Conservation (phyloP, 768 basidiomycete species). For the Boletellus emodensis region DNA sequence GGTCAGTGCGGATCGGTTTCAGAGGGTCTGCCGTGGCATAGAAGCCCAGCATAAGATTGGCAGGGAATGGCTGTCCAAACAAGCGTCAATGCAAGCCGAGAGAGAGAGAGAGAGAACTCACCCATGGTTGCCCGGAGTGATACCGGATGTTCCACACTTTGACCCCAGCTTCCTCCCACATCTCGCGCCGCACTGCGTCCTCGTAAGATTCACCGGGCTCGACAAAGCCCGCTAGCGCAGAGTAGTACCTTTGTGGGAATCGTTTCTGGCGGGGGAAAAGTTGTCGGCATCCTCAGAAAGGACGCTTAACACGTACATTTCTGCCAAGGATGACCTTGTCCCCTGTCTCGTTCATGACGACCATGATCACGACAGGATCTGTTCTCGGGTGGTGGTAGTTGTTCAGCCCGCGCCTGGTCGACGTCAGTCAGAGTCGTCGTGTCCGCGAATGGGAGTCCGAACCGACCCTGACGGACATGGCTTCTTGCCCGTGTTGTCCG, state of each 20-base stretch:
- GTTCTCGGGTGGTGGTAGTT: conserved; percentile 84
- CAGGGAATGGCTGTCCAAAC: conserved; percentile 72
- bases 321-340: conserved; percentile 86
- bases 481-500: conserved; percentile 54
- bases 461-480: conserved; percentile 72
- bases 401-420: conserved; percentile 70
- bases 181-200: conserved; percentile 87
- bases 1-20: conserved; percentile 73
- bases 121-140: conserved; percentile 87
- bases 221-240: conserved; percentile 89
- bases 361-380: conserved; percentile 90
- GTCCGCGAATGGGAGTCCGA: not conserved
- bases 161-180: conserved; percentile 97
- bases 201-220: conserved; percentile 95
- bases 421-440: conserved; percentile 11
- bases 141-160: conserved; percentile 78
- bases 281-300: not conserved
- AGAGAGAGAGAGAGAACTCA: conserved; percentile 28
- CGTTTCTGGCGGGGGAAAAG: conserved; percentile 42
- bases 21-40: conserved; percentile 73
- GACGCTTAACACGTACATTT: conserved; percentile 49
- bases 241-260: conserved; percentile 73
- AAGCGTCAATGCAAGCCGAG: not conserved
- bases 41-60: conserved; percentile 88
- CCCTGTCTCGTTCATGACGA: conserved; percentile 71